Evolutionary conservation across 352 stramenopile species (phyloP).

Genomic region (Thraustochytrium sp.): DNA sequence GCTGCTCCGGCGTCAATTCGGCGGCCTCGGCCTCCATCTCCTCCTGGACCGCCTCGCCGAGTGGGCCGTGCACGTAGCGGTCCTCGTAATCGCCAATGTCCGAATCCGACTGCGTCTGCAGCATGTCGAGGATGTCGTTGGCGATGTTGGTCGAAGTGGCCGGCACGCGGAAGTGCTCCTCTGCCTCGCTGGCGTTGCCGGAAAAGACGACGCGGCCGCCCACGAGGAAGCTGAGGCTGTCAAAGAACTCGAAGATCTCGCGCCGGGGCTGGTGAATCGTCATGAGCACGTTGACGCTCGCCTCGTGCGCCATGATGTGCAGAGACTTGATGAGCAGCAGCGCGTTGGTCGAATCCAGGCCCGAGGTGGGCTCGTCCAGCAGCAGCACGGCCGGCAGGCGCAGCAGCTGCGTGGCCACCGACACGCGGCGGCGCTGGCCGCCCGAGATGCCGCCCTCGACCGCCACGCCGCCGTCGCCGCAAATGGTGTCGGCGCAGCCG

Average conservation of each 20-base stretch:
- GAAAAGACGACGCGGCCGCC: constrained; percentile 31
- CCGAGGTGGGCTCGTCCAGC: constrained; percentile 75
- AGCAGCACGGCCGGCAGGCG: constrained; percentile 66
- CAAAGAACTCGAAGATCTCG: constrained; percentile 44
- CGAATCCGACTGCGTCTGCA: not conserved
- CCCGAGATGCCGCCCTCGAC: constrained; percentile 65
- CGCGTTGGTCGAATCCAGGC: constrained; percentile 69
- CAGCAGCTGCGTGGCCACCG: constrained; percentile 75
- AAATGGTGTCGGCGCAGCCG: constrained; percentile 36
- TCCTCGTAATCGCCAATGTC: not conserved
- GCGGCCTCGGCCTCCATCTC: constrained; percentile 8
- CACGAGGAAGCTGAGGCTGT: constrained; percentile 27
- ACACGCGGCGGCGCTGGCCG: constrained; percentile 68
- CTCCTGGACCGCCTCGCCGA: constrained; percentile 9
- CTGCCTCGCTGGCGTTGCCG: not conserved
- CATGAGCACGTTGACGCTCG: constrained; percentile 51
- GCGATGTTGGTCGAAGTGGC: not conserved
- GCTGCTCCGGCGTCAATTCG: not conserved
- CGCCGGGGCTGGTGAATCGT: constrained; percentile 52
- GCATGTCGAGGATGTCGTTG: constrained; percentile 35
- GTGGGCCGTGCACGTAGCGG: not conserved
- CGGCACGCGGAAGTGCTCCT: not conserved
- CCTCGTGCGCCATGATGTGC: constrained; percentile 57
- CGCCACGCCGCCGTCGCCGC: constrained; percentile 41
- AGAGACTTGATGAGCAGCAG: constrained; percentile 68